A percentile compares a stretch with the other conserved stretches of the same genome.
Evolutionary conservation across 78 protist genomes (phyloP).

Genomic region (Dictyostelium brefeldianum): DNA sequence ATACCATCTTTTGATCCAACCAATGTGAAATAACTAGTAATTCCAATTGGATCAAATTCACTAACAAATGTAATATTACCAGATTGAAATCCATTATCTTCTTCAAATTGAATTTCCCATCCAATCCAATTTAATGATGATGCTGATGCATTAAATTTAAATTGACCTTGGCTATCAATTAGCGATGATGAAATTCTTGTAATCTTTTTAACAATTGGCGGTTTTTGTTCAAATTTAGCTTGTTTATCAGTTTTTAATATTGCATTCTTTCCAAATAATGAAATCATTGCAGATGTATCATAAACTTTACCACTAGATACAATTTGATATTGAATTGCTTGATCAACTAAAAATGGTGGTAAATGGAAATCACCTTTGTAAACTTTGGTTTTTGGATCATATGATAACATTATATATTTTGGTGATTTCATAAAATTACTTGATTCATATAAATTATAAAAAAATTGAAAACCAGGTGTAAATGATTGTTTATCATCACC

Average conservation of each 20-base stretch:
- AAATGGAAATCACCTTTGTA: background rate
- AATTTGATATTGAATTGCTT: slow-evolving; percentile 10
- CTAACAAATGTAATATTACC: slow-evolving; percentile 11
- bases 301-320: background rate
- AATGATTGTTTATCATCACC: background rate
- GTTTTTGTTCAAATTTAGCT: background rate
- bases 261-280: background rate
- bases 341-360: background rate
- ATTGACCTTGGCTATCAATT: too few relatives aligned
- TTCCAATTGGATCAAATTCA: background rate
- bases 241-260: background rate
- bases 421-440: background rate
- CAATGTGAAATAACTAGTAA: background rate
- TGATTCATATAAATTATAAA: background rate
- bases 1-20: background rate
- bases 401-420: background rate
- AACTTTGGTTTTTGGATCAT: background rate
- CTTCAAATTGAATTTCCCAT: slow-evolving; percentile 12
- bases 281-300: background rate
- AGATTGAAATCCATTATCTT: background rate
- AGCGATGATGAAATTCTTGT: background rate
- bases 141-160: background rate
- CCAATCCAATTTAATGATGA: background rate
- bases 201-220: slow-evolving; percentile 3
- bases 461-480: slow-evolving; percentile 21